Base-by-base conservation (phyloP, 805 yeast species). In the Yamadazyma nakazawae region DNA sequence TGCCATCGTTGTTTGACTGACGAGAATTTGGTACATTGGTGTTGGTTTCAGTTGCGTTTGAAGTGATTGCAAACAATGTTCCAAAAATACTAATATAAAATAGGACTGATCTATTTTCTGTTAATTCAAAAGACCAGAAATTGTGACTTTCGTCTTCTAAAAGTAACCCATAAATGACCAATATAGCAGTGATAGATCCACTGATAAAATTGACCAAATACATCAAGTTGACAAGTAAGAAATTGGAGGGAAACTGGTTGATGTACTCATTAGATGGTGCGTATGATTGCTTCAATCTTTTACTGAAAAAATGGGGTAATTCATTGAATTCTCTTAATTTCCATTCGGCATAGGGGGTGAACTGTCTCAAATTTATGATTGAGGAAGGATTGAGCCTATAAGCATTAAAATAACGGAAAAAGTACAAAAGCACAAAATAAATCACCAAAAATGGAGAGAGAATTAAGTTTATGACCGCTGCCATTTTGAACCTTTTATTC, bases 321-420 rank as follows among this genome's bases (percentile, higher is more conserved):
- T 94, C 99, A 64, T 94, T 94, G 61, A 86, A 88, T 58, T 94
- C 99, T 47, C 99, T 73, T 58, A 94, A 78, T 61, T 85, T 88
- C 98, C 98, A 94, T 57, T 87, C 91, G 0, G 98, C 97, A 65
- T 80, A 80, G 0, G 97, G 97, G 0, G 98, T 88, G 60, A 89
- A 94, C 56, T 90, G 96, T 40, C 99, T 72, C 43, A 70, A 60
- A 3, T 72, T 73, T 2, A 90, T 75, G 45, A 94, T 74, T 10
- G 89, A 73, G 1, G 90, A 81, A 0, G 99, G 99, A 45, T 92
- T 86, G 37, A 87, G 80, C 60, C 88, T 87, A 62, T 87, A 90
- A 64, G 92, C 98, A 62, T 91, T 91, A 66, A 94, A 94, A 62
- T 94, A 90, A 37, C 89, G 78, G 73, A 94, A 84, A 59, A 94